phyloP scores from a whole-genome alignment of 495 filamentous ascomycete species.

The Talaromyces borbonicus region DNA sequence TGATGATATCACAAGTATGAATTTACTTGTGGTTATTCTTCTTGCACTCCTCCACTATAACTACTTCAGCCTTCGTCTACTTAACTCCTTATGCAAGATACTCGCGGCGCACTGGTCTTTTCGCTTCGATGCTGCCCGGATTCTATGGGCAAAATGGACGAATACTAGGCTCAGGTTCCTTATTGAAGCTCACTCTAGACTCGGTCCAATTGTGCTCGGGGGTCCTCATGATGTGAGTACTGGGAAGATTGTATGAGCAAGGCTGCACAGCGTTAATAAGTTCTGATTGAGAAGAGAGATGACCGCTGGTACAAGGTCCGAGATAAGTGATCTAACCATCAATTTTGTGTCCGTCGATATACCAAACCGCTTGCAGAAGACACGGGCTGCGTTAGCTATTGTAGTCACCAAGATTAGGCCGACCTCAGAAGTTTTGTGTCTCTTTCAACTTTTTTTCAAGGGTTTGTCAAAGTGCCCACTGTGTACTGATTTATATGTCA shows the following conservation, averaged over 20 bases:
- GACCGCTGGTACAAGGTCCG: not conserved
- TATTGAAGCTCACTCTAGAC: no score
- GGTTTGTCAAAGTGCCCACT: not conserved
- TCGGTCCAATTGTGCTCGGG: no score
- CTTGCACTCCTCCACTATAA: no score
- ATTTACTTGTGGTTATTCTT: no score
- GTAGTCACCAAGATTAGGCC: not conserved
- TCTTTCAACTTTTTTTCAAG: not conserved
- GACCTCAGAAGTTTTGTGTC: not conserved
- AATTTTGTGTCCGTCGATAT: not conserved
- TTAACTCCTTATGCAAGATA: no score
- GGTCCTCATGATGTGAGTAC: not conserved
- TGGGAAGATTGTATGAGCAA: not conserved
- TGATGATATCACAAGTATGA: no score
- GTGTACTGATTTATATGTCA: not conserved
- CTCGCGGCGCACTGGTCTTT: no score
- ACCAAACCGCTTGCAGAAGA: not conserved
- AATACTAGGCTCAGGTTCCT: no score
- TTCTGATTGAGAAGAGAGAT: not conserved
- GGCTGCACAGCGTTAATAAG: not conserved
- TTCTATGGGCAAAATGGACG: no score
- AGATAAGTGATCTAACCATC: not conserved
- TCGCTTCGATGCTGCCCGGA: no score
- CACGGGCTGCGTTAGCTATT: not conserved
- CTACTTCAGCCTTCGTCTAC: no score